Percentiles rank a stretch among this genome's conserved stretches.
Evolutionary conservation across 441 rosid genomes (phyloP).

Genomic region (Populus hybrid): DNA sequence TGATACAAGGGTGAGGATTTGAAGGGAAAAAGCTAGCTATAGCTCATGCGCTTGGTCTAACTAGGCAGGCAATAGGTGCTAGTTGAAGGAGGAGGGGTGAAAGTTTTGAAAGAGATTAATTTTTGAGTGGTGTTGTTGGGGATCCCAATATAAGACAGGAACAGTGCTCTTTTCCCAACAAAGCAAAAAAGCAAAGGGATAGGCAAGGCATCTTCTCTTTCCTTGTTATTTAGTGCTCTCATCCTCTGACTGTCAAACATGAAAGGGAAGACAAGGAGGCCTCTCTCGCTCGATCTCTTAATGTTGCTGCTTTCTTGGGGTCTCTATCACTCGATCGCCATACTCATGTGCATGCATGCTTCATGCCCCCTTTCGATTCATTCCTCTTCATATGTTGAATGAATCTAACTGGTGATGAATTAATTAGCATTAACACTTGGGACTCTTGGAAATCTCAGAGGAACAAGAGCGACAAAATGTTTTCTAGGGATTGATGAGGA

Average conservation of each 20-base stretch:
- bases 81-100: background rate
- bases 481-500: no score
- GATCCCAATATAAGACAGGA: slow-evolving; percentile 27
- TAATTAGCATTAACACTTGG: no score
- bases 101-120: no score
- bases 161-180: slow-evolving; percentile 11
- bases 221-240: slow-evolving; percentile 5
- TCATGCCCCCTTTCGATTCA: background rate
- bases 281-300: background rate
- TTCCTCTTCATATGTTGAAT: no score
- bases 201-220: background rate
- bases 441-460: no score
- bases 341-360: background rate
- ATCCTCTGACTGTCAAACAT: background rate
- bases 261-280: background rate
- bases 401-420: no score
- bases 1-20: background rate
- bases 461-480: no score
- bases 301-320: slow-evolving; percentile 11
- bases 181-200: background rate
- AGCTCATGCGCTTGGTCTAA: no score
- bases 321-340: background rate
- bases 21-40: background rate
- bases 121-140: background rate
- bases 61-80: background rate